phyloP scores from a whole-genome alignment of 2,329 filamentous ascomycete genomes.

The Fusarium cicatricum region DNA sequence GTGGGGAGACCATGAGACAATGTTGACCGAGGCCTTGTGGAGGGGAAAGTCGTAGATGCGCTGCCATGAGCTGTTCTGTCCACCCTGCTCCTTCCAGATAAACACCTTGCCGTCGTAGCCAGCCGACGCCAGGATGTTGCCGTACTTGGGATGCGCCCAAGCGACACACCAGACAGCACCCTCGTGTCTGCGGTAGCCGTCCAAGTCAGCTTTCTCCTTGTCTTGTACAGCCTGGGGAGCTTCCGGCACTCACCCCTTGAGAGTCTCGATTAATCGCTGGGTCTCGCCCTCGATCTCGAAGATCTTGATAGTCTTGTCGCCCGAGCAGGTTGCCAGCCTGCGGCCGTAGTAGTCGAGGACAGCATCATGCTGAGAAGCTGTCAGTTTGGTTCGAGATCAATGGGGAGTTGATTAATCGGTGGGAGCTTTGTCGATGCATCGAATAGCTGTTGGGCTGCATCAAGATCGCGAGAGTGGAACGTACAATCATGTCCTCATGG shows the following conservation, averaged over 20 bases:
- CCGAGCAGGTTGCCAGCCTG: conserved; percentile 94
- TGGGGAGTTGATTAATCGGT: background rate
- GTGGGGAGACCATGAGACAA: conserved; percentile 96
- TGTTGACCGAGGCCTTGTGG: conserved; percentile 96
- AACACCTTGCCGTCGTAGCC: conserved; percentile 98
- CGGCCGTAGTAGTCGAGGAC: conserved; percentile 98
- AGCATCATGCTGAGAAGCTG: conserved; percentile 80
- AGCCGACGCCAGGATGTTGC: conserved; percentile 94
- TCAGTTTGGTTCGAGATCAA: conserved; percentile 28
- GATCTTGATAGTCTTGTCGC: conserved; percentile 98
- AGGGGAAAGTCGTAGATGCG: conserved; percentile 92
- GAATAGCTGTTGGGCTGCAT: conserved; percentile 13
- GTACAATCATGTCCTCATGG: conserved; percentile 99
- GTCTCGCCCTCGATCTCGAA: conserved; percentile 96
- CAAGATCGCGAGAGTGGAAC: conserved; percentile 48
- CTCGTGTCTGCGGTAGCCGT: conserved; percentile 73
- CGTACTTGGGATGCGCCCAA: conserved; percentile 98
- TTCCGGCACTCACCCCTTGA: conserved; percentile 77
- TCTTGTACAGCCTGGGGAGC: background rate
- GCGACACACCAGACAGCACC: conserved; percentile 97
- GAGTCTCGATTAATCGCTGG: conserved; percentile 88
- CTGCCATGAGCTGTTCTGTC: conserved; percentile 71
- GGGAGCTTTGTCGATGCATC: conserved; percentile 6
- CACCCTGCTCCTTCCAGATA: conserved; percentile 92
- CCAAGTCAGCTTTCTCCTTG: conserved; percentile 23